Percentiles rank a stretch among this genome's conserved stretches.
phyloP scores from a whole-genome alignment of 192 early-diverging fungal species.

The Coemansia sp. region DNA sequence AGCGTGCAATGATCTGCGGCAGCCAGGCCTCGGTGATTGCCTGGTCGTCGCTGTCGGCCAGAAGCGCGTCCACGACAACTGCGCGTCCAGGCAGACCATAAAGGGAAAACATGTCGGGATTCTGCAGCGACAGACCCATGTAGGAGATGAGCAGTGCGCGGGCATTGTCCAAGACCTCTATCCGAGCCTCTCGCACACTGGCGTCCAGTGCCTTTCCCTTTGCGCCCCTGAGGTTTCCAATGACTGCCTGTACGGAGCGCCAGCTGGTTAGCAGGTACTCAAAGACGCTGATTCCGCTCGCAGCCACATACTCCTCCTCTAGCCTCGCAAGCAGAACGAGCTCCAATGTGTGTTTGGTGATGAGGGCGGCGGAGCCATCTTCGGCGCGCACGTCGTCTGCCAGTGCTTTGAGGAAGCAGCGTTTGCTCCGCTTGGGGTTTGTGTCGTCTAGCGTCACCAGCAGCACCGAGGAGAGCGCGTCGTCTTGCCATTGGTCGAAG shows the following conservation, averaged over 20 bases:
- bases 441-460: constrained; percentile 66
- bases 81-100: constrained; percentile 14
- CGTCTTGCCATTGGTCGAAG: constrained; percentile 73
- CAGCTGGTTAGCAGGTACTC: constrained; percentile 69
- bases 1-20: constrained; percentile 18
- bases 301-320: constrained; percentile 49
- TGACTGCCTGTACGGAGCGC: constrained; percentile 52
- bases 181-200: constrained; percentile 55
- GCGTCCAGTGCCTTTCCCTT: constrained; percentile 53
- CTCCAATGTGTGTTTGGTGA: constrained; percentile 58
- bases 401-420: constrained; percentile 15
- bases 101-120: constrained; percentile 90
- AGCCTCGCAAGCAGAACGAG: constrained; percentile 68
- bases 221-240: constrained; percentile 48
- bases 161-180: constrained; percentile 55
- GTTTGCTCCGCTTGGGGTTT: constrained; percentile 26
- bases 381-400: constrained; percentile 36
- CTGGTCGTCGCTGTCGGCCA: constrained; percentile 7
- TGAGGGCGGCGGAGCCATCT: constrained; percentile 18
- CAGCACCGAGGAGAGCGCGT: constrained; percentile 73
- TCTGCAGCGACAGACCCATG: constrained; percentile 73
- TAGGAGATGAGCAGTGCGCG: constrained; percentile 76
- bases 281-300: constrained; percentile 47
- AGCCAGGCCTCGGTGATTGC: constrained; percentile 6
- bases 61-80: constrained; percentile 16